Base-by-base conservation (phyloP, 257 asterid species). In the Avicennia marina region DNA sequence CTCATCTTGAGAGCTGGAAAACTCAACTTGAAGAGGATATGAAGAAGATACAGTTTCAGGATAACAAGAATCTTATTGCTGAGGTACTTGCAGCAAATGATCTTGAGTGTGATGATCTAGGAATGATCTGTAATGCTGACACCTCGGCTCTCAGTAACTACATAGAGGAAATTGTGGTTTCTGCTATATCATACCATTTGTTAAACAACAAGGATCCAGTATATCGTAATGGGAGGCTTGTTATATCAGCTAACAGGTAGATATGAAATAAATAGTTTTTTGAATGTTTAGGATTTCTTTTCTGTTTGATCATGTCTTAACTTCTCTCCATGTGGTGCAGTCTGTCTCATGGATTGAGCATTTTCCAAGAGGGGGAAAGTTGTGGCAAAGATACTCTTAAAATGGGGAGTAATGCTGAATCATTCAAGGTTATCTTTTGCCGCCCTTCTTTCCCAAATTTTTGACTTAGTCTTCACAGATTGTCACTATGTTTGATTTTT, bases 21-120 rank as follows among this genome's bases (percentile, higher is more conserved):
- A 78, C 82, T 53, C 97, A 89, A 61, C 71, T 93, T 65, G 99
- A 86, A 62, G 95, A 84, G 68, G 96, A 89, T 52, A 86, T 84
- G 85, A 84, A 74, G 68, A 80, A 61, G 84, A 82, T 89, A 29
- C 94, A 84, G 64, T 51, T 76, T 62, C 96, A 84, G 73, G 97
- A 89, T 56, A 93, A 82, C 76, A 93, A 76, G 73, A 93, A 86
- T 62, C 96, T 89, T 66, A 89, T 93, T 32, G 77, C 91, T 26
- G 94, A 86, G 76, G 95, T 93, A 6, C 94, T 93, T 56, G 96
- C 95, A 15, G 97, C 94, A 53, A 93, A 93, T 52, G 95, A 93
- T 80, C 73, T 93, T 16, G 95, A 84, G 43, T 93, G 99, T 71
- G 83, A 86, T 67, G 99, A 89, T 72, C 67, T 93, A 38, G 96